A percentile compares a stretch with the other conserved stretches of the same genome.
Conservation (phyloP, 1,284 basidiomycete species). For the Xerocomus amazonicus region DNA sequence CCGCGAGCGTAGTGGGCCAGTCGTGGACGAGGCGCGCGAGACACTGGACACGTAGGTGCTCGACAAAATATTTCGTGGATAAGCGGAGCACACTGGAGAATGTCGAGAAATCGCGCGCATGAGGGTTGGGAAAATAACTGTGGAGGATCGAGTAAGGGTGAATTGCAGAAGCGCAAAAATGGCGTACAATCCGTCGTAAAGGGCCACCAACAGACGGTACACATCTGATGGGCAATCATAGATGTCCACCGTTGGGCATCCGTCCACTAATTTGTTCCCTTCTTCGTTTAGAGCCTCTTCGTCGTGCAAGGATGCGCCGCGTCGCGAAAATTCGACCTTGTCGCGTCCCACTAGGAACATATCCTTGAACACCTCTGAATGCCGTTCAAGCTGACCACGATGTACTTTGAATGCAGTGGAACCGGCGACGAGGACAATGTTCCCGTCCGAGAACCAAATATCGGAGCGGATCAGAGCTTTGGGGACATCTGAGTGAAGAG, state of each 20-base stretch:
- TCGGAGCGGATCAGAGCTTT: constrained; percentile 44
- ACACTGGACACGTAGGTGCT: constrained; percentile 54
- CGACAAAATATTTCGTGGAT: constrained; percentile 66
- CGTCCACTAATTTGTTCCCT: constrained; percentile 45
- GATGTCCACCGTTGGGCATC: constrained; percentile 48
- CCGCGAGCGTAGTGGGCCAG: constrained; percentile 59
- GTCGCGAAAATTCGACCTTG: not conserved
- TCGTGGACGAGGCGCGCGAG: constrained; percentile 53
- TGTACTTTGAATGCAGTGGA: constrained; percentile 66
- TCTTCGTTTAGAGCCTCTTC: constrained; percentile 16
- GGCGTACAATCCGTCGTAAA: constrained; percentile 53
- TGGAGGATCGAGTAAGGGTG: not conserved
- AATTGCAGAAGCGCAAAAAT: not conserved
- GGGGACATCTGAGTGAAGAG: constrained; percentile 7
- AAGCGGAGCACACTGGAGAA: constrained; percentile 61
- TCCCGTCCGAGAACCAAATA: constrained; percentile 71
- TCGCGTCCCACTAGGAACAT: constrained; percentile 55
- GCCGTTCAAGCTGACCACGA: constrained; percentile 63
- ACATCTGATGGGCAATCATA: constrained; percentile 58
- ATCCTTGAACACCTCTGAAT: constrained; percentile 67
- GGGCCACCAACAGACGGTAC: constrained; percentile 51
- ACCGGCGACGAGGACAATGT: constrained; percentile 57
- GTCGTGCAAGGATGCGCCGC: not conserved
- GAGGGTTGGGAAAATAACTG: constrained; percentile 42
- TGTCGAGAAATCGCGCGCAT: constrained; percentile 50